Evolutionary conservation across 1,139 yeast species (phyloP), one percentile per base, ranked within the genome.

Genomic region (Pichia cactophila): DNA sequence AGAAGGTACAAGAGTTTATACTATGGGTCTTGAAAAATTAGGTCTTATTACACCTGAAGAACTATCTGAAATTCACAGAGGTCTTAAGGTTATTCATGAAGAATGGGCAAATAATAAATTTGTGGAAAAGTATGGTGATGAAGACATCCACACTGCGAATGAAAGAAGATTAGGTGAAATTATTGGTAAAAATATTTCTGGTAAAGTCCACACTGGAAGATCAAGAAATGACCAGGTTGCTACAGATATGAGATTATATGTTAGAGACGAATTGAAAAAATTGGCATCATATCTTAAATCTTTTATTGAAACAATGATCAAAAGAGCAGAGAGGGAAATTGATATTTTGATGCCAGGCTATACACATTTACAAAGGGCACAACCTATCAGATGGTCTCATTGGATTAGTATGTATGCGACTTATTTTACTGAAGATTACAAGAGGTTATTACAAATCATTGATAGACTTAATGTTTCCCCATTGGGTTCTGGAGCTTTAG

Each of bases 191-290:
- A 81, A 81, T 53, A 90, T 92, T 65, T 87, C 97, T 41, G 99
- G 99, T 45, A 92, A 92, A 64, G 97, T 92, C 33, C 99, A 92
- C 67, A 92, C 99, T 20, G 99, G 99, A 54, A 81, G 99, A 65
- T 87, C 96, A 45, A 83, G 99, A 75, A 92, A 92, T 64, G 99
- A 92, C 68, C 99, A 92, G 72, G 97, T 90, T 50, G 98, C 97
- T 41, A 92, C 97, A 20, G 98, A 92, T 65, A 87, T 92, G 96
- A 80, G 99, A 68, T 80, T 92, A 42, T 92, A 79, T 61, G 97
- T 92, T 48, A 83, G 97, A 61, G 94, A 84, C 58, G 78, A 81
- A 57, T 71, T 92, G 57, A 74, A 70, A 12, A 76, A 78, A 59
- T 66, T 89, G 52, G 72, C 81, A n/a, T 72, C 70, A 31, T 74